phyloP scores from a whole-genome alignment of 2,329 filamentous ascomycete genomes.

The Penicillium italicum region DNA sequence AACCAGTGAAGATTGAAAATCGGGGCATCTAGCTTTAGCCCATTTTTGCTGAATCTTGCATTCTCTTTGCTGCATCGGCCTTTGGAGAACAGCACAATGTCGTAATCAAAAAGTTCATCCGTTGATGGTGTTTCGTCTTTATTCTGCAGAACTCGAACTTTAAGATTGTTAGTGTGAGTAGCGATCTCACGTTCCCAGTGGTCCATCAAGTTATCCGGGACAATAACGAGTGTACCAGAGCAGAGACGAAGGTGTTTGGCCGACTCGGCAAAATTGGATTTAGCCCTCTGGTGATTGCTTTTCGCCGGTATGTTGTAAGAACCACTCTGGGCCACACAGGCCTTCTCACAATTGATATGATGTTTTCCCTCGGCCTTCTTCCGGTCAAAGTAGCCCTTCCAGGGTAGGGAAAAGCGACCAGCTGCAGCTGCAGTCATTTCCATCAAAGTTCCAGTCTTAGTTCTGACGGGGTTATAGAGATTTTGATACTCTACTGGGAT shows the following conservation, averaged over 20 bases:
- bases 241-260: conserved; percentile 58
- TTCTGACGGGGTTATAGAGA: conserved; percentile 40
- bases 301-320: conserved; percentile 56
- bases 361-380: conserved; percentile 44
- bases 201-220: conserved; percentile 74
- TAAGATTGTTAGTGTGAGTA: conserved; percentile 69
- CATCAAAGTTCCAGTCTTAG: conserved; percentile 59
- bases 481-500: conserved; percentile 61
- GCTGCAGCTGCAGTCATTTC: conserved; percentile 72
- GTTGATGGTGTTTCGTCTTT: conserved; percentile 54
- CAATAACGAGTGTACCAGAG: conserved; percentile 70
- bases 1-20: conserved; percentile 76
- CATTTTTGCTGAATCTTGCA: conserved; percentile 42
- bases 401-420: conserved; percentile 66
- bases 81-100: conserved; percentile 75
- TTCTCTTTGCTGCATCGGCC: conserved; percentile 68
- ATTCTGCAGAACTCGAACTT: conserved; percentile 60
- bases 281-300: conserved; percentile 40
- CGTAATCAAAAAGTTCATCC: conserved; percentile 60
- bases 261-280: conserved; percentile 37
- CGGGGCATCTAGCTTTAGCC: conserved; percentile 52
- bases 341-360: conserved; percentile 53
- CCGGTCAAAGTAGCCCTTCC: conserved; percentile 60
- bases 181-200: conserved; percentile 81
- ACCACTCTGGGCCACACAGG: conserved; percentile 57